phyloP scores from a whole-genome alignment of 176 grass and related monocot species.

The Raddia guianensis region DNA sequence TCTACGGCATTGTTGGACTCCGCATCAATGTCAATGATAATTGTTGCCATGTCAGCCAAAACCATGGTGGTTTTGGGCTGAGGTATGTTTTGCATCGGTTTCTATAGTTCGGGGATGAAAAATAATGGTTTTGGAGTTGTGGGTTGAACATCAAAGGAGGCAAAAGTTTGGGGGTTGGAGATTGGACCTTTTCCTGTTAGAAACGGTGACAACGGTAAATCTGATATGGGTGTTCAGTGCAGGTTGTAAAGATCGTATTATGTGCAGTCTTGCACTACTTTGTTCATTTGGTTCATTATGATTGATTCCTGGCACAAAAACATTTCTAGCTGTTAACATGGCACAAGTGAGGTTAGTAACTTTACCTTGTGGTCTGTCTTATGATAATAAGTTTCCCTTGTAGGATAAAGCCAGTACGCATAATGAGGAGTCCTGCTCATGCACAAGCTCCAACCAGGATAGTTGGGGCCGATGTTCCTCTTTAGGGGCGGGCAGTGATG shows the following conservation, averaged over 20 bases:
- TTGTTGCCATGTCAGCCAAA: too few species aligned
- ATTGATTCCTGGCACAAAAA: background rate
- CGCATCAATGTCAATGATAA: too few species aligned
- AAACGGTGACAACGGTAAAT: background rate
- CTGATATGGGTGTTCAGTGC: background rate
- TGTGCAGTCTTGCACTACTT: background rate
- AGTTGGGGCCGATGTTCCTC: constrained; percentile 93
- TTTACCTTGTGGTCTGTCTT: constrained; percentile 22
- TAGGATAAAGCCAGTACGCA: constrained; percentile 62
- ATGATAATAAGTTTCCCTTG: constrained; percentile 30
- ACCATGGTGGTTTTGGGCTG: too few species aligned
- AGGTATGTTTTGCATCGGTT: too few species aligned
- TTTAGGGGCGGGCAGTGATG: constrained; percentile 69
- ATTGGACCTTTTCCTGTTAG: background rate
- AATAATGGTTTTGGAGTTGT: too few species aligned
- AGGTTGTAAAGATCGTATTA: constrained; percentile 12
- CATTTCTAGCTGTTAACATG: constrained; percentile 8
- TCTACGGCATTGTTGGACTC: too few species aligned
- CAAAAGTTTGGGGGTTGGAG: too few species aligned
- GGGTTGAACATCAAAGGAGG: too few species aligned
- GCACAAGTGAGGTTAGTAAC: background rate
- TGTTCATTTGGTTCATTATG: constrained; percentile 14
- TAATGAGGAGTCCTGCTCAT: constrained; percentile 80
- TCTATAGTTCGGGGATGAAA: too few species aligned
- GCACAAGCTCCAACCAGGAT: constrained; percentile 86